Evolutionary conservation across 2,329 filamentous ascomycete genomes (phyloP), one percentile per base, ranked within the genome.

Genomic region (Clonostachys rhizophaga): DNA sequence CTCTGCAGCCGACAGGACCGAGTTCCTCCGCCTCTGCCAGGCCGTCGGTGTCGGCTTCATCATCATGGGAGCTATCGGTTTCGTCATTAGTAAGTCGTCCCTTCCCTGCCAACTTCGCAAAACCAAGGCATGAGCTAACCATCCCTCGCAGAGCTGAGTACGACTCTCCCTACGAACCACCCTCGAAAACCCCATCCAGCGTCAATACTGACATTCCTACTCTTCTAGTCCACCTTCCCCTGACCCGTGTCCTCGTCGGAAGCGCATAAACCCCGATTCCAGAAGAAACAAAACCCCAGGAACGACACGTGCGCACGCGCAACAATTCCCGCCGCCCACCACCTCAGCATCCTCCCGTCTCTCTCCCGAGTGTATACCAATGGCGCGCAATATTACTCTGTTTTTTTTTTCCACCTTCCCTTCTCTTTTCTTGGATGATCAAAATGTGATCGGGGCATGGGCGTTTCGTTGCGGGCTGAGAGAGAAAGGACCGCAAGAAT

Each of bases 21-120:
- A 73, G 56, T 73, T 72, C 52, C 57, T 70, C 46, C 66, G 67
- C 54, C 64, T 73, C 48, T 71, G 67, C 61, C 72, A 76, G 68
- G 83, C 83, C 51, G 83, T 87, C 52, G 84, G 83, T 49, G 76
- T 85, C 52, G 84, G 84, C 50, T 87, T 87, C 69, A 65, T 87
- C 52, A 77, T 86, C 66, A 86, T 86, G 83, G 83, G 83, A 52
- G 79, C 81, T 43, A 83, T 86, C 49, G 83, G 83, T 52, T 87
- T 86, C 67, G 24, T 30, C 24, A 30, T 30, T 30, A 30, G 24
- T 30, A 10, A 30, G 24, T 24, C 24, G 24, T 30, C 24, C 24
- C 24, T 30, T 30, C 24, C 24, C 8, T 8, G 8, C 24, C 24
- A 30, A 30, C 24, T 30, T 30, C 24, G 24, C 24, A 30, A 30